Evolutionary conservation across 495 filamentous ascomycete genomes (phyloP).

Genomic region (Talaromyces stipitatus): DNA sequence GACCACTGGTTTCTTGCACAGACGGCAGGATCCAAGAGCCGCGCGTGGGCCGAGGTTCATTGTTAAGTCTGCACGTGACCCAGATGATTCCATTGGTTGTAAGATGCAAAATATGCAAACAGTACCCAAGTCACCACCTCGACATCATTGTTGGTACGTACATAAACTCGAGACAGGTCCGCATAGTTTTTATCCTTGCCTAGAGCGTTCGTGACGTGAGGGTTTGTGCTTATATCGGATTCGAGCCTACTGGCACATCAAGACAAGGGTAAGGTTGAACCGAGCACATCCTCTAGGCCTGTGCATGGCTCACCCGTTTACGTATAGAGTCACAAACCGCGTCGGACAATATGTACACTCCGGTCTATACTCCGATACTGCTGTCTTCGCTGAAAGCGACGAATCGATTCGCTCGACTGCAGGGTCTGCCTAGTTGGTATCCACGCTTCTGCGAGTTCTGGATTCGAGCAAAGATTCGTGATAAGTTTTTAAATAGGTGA

Average conservation of each 20-base stretch:
- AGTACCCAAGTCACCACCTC: no score
- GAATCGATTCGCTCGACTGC: not conserved
- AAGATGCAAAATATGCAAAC: not conserved
- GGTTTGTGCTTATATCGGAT: no score
- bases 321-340: not conserved
- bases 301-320: not conserved
- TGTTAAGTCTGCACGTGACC: not conserved
- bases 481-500: not conserved
- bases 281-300: no score
- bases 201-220: no score
- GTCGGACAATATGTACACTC: not conserved
- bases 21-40: not conserved
- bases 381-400: not conserved
- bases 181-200: no score
- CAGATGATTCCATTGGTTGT: not conserved
- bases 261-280: no score
- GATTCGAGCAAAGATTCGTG: not conserved
- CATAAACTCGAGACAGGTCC: no score
- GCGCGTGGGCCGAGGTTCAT: not conserved
- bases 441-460: not conserved
- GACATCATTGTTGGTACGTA: no score
- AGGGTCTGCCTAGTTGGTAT: not conserved
- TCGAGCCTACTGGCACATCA: no score
- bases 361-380: not conserved
- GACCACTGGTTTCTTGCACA: not conserved